phyloP scores from a whole-genome alignment of 441 rosid species.

The Pelargonium fulgidum region DNA sequence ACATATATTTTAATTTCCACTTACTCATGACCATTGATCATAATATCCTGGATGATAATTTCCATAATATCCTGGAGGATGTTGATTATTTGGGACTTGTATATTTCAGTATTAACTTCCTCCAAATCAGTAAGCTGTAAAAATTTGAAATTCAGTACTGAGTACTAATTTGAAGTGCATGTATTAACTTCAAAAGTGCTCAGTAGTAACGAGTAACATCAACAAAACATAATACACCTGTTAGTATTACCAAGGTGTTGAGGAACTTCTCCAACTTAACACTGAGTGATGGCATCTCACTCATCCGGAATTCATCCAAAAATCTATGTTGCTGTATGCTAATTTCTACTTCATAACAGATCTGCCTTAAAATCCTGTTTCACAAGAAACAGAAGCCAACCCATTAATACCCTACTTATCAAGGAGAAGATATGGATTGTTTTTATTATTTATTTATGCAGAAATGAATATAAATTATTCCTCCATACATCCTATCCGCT shows the following conservation, averaged over 20 bases:
- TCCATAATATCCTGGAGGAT: conserved; percentile 91
- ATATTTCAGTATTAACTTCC: conserved; percentile 24
- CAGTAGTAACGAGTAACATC: too few species aligned
- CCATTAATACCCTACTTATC: neutral
- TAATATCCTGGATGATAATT: conserved; percentile 67
- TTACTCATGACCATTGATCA: conserved; percentile 70
- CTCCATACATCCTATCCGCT: conserved; percentile 54
- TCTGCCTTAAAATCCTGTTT: conserved; percentile 45
- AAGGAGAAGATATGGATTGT: neutral
- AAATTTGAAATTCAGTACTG: conserved; percentile 24
- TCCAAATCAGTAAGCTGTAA: conserved; percentile 48
- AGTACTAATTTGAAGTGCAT: neutral
- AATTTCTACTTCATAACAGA: conserved; percentile 46
- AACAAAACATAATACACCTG: too few species aligned
- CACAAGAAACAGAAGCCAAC: conserved; percentile 16
- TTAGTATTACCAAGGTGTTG: conserved; percentile 50
- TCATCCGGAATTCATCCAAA: conserved; percentile 55
- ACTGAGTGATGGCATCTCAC: conserved; percentile 73
- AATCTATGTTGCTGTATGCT: conserved; percentile 48
- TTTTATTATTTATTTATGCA: too few species aligned
- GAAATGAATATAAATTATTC: conserved; percentile 15
- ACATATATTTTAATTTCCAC: conserved; percentile 22
- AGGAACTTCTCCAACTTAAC: conserved; percentile 78
- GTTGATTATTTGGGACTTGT: conserved; percentile 72
- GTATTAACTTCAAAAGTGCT: neutral